Base-by-base conservation (phyloP, 176 grass and related monocot species). In the Alopecurus myosuroides region DNA sequence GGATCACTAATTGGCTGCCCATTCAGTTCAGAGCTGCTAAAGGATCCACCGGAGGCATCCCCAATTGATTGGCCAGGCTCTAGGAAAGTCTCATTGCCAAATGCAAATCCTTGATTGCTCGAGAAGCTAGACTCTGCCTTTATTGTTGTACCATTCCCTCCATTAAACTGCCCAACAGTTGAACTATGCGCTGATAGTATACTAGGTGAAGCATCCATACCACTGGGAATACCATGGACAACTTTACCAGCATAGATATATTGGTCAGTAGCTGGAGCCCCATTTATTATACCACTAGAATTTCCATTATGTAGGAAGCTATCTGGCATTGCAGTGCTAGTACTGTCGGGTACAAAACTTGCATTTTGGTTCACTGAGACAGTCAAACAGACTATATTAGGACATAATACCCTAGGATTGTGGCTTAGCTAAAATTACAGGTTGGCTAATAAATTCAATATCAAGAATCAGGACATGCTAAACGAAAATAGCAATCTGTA, bases 41-140 rank as follows among this genome's bases (percentile, higher is more conserved):
- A 99, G 20, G 96, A 98, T 80, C 88, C 96, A 86, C 85, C 91
- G 39, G 96, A 90, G 58, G 84, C 87, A 89, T 98, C 96, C 91
- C 87, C 93, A 70, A 95, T 82, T 8, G 93, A 88, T 12, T 89
- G 91, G 26, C 76, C 84, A 41, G 88, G 57, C 79, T 99, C 97
- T 86, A 99, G 87, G 70, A 96, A 96, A 49, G 85, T 82, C 28
- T 99, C 97, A 46, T 68, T 88, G 81, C 82, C 74, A 19, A 99
- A 99, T 55, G 81, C 85, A 88, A 94, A 99, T 78, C 93, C 86
- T 30, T 86, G 89, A 82, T 89, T 95, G 82, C 81, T 81, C 2
- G 85, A 88, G 84, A 91, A 96, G 81, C 88, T 82, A 70, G 93
- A 74, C 57, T 99, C 93, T 30, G 84, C 88, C 90, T 99, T 99